Evolutionary conservation across 176 grass and related monocot genomes (phyloP).

Genomic region (Typha latifolia): DNA sequence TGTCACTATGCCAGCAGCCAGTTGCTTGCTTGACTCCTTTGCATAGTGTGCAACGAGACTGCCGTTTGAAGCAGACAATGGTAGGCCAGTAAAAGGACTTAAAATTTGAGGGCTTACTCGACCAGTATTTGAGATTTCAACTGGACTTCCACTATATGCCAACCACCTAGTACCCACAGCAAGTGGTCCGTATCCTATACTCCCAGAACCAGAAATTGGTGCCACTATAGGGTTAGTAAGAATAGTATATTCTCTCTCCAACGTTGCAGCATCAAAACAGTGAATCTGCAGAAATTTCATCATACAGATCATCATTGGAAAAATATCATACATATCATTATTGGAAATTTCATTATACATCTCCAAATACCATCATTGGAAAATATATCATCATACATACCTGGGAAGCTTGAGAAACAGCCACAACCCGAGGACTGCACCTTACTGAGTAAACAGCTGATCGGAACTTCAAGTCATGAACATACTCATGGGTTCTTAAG

Average conservation of each 20-base stretch:
- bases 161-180: constrained; percentile 84
- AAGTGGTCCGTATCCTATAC: constrained; percentile 64
- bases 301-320: neutral
- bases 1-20: constrained; percentile 73
- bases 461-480: constrained; percentile 73
- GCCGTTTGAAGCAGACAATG: constrained; percentile 32
- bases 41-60: constrained; percentile 80
- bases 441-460: constrained; percentile 76
- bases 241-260: constrained; percentile 72
- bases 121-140: constrained; percentile 44
- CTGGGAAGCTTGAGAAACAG: constrained; percentile 73
- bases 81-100: constrained; percentile 25
- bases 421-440: constrained; percentile 71
- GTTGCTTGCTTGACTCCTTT: constrained; percentile 85
- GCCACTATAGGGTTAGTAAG: constrained; percentile 55
- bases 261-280: constrained; percentile 71
- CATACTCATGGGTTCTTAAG: constrained; percentile 56
- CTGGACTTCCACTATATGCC: constrained; percentile 69
- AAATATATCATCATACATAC: constrained; percentile 27
- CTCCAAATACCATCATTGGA: neutral
- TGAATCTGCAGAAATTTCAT: constrained; percentile 62
- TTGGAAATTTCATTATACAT: neutral
- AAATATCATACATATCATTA: neutral
- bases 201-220: constrained; percentile 25
- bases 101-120: constrained; percentile 70